Evolutionary conservation across 1,284 basidiomycete genomes (phyloP).

Genomic region (Amylostereum areolatum): DNA sequence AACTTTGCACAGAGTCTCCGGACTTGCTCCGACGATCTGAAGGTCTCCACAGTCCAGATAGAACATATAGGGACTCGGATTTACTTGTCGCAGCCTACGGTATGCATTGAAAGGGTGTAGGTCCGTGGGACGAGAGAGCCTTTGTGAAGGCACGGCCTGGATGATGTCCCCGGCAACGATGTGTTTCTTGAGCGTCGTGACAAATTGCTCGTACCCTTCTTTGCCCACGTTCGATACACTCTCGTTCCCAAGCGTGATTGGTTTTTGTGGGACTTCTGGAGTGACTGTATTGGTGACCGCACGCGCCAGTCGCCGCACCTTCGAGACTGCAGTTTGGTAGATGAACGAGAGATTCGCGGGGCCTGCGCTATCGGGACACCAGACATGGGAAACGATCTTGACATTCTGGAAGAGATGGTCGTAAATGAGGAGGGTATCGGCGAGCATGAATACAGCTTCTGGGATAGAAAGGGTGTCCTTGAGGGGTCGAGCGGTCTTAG

Average conservation of each 20-base stretch:
- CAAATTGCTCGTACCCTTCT: constrained; percentile 88
- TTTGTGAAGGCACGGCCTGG: constrained; percentile 96
- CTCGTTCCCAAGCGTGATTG: constrained; percentile 66
- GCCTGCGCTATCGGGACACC: constrained; percentile 67
- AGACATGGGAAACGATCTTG: constrained; percentile 94
- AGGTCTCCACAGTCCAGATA: constrained; percentile 92
- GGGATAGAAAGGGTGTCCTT: constrained; percentile 81
- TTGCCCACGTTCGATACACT: constrained; percentile 91
- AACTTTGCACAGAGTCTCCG: constrained; percentile 97
- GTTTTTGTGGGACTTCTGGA: constrained; percentile 62
- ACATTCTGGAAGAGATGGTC: constrained; percentile 96
- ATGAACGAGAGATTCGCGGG: constrained; percentile 66
- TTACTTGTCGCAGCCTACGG: constrained; percentile 87
- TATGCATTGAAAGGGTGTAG: constrained; percentile 98
- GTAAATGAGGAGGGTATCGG: constrained; percentile 91
- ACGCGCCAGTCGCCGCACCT: constrained; percentile 72
- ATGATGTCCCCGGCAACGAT: constrained; percentile 98
- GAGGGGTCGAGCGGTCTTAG: constrained; percentile 74
- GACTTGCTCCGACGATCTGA: constrained; percentile 94
- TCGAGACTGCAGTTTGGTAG: constrained; percentile 78
- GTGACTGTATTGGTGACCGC: constrained; percentile 52
- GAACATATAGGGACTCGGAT: constrained; percentile 99
- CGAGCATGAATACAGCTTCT: constrained; percentile 95
- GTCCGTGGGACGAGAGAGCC: constrained; percentile 78
- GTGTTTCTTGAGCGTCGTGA: constrained; percentile 89